phyloP scores from a whole-genome alignment of 371 early-diverging fungal species.

The Apophysomyces trapeziformis region DNA sequence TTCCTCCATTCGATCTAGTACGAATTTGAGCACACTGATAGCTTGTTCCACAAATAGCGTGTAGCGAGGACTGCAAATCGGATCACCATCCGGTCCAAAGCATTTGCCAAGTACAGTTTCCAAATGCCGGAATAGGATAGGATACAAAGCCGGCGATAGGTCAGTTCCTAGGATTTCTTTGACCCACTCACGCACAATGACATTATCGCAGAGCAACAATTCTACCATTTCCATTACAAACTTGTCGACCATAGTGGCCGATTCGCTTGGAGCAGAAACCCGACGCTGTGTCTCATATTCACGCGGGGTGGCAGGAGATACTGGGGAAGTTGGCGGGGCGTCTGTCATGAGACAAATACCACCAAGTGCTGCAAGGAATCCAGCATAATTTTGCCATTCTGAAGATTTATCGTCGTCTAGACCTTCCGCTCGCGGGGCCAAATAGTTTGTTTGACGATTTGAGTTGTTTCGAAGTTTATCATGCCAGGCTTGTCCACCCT shows the following conservation, averaged over 20 bases:
- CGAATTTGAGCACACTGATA: slow-evolving; percentile 78
- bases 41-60: slow-evolving; percentile 87
- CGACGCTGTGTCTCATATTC: slow-evolving; percentile 29
- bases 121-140: slow-evolving; percentile 74
- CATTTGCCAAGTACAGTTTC: slow-evolving; percentile 76
- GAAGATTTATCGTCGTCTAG: slow-evolving; percentile 48
- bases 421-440: slow-evolving; percentile 19
- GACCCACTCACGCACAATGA: slow-evolving; percentile 82
- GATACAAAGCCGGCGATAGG: slow-evolving; percentile 75
- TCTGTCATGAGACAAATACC: slow-evolving; percentile 63
- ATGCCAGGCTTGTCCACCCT: slow-evolving; percentile 37
- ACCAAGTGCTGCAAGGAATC: slow-evolving; percentile 69
- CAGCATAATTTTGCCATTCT: slow-evolving; percentile 72
- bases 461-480: slow-evolving; percentile 44
- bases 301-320: slow-evolving; percentile 36
- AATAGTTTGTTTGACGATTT: slow-evolving; percentile 10
- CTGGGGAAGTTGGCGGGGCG: slow-evolving; percentile 33
- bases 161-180: slow-evolving; percentile 86
- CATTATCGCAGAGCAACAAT: slow-evolving; percentile 78
- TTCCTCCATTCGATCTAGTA: slow-evolving; percentile 74
- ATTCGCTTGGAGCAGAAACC: slow-evolving; percentile 49
- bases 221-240: slow-evolving; percentile 84
- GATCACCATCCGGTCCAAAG: slow-evolving; percentile 76
- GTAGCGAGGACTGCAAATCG: slow-evolving; percentile 71
- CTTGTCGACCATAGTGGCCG: slow-evolving; percentile 70